Base-by-base conservation (phyloP, 768 basidiomycete species). In the Suillus alpinus region DNA sequence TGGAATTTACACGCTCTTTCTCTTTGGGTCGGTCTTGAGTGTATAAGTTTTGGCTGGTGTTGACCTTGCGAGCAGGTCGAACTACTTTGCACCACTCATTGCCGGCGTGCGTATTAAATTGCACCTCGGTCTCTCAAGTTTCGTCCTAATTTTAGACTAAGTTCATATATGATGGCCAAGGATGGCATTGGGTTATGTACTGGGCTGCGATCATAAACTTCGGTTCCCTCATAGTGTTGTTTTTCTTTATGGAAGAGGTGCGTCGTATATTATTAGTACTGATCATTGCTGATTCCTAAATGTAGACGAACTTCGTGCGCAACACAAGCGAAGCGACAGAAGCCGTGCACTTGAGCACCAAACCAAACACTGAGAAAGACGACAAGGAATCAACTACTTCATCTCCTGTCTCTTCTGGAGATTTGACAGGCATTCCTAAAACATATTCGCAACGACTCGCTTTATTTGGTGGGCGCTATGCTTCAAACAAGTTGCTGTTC, bases 171-270 rank as follows among this genome's bases (percentile, higher is more conserved):
- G 65, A 66, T 40, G 59, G 65, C 10, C 65, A 66, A 57, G 65
- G 65, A 3, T 66, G 65, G 65, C 62, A 66, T 34, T 66, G 65
- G 65, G 65, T 66, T 18, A 66, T 66, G 65, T 66, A 66, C 32
- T 66, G 65, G 65, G 65, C 65, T 18, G 65, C 65, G 23, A 66
- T 66, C 32, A 66, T 66, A 59, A 66, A 66, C 41, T 60, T 63
- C 34, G 59, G 49, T 41, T 59, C 65, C 7, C 39, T 66, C 23
- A 60, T 66, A n/a, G 16, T 66, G 1, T 50, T 66, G 20, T 66
- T 63, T 47, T 26, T 66, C 49, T 63, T 63, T 29, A 66, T 66
- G 65, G 65, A 66, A 47, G 65, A 66, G 64, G 65, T 66, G 18
- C 36, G 62, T 29, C 29, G 8, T n/a, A 56, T 52, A 18, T 34